Evolutionary conservation across 208 protist genomes (phyloP).

Genomic region (Leishmania aethiopica): DNA sequence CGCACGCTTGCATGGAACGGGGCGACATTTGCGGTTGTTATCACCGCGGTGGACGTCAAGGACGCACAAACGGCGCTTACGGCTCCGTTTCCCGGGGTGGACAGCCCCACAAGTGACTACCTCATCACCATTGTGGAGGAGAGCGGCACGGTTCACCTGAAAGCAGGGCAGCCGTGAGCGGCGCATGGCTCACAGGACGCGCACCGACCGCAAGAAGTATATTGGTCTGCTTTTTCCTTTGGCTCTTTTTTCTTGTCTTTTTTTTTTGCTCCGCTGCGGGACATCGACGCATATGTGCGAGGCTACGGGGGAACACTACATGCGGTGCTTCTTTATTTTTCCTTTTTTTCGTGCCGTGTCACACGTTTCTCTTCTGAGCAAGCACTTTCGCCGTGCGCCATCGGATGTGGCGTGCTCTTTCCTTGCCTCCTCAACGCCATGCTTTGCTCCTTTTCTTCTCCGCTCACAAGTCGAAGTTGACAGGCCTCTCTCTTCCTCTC

Average conservation of each 20-base stretch:
- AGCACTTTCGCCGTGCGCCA: neutral
- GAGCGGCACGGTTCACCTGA: conserved; percentile 1
- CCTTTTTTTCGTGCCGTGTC: neutral
- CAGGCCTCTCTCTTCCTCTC: neutral
- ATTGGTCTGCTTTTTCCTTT: neutral
- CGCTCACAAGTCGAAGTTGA: neutral
- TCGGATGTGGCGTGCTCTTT: no score
- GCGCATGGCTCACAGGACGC: neutral
- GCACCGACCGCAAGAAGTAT: neutral
- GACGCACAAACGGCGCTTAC: conserved; percentile 3
- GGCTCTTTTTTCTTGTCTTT: neutral
- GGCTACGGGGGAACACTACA: neutral
- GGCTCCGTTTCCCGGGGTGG: conserved; percentile 41
- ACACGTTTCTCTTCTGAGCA: neutral
- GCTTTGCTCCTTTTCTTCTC: neutral
- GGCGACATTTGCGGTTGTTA: neutral
- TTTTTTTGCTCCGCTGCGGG: neutral
- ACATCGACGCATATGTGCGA: neutral
- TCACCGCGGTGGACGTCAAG: neutral
- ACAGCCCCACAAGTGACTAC: conserved; percentile 41
- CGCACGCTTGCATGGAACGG: neutral
- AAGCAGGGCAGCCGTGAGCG: neutral
- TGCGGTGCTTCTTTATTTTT: no score
- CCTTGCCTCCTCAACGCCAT: no score
- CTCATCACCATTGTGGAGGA: conserved; percentile 31